A percentile compares a stretch with the other conserved stretches of the same genome.
Conservation (phyloP, 2,329 filamentous ascomycete genomes). For the Diaporthe aspalathi region DNA sequence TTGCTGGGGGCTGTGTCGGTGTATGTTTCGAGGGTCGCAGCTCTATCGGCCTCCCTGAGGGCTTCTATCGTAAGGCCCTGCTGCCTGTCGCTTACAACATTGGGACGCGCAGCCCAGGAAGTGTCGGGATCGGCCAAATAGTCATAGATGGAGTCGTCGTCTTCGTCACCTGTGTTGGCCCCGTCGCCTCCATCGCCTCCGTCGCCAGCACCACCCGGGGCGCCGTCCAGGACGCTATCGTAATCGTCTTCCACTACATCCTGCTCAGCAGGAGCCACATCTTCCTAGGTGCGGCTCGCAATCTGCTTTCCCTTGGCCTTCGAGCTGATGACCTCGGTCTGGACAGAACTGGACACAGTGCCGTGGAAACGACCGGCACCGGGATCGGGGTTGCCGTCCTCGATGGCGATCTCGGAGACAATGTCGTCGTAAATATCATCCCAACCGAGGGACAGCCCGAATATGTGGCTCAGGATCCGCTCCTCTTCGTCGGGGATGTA, state of each 20-base stretch:
- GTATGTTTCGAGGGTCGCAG: no score
- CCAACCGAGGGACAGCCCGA: conserved; percentile 54
- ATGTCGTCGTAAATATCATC: conserved; percentile 47
- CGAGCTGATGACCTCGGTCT: not conserved
- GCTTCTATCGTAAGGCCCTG: no score
- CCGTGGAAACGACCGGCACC: conserved; percentile 57
- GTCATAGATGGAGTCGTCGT: not conserved
- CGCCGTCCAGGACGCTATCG: conserved; percentile 27
- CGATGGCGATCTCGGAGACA: conserved; percentile 48
- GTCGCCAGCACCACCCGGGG: not conserved
- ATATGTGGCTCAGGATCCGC: conserved; percentile 46
- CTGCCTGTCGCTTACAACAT: not conserved
- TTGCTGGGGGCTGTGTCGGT: no score
- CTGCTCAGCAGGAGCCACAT: not conserved
- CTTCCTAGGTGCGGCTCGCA: conserved; percentile 27
- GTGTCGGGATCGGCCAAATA: not conserved
- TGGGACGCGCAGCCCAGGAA: no score
- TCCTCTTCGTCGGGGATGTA: conserved; percentile 47
- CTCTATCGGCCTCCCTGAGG: no score
- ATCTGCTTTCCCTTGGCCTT: conserved; percentile 33
- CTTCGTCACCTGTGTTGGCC: not conserved
- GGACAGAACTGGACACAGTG: conserved; percentile 41
- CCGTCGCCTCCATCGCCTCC: no score
- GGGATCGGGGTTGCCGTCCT: conserved; percentile 51
- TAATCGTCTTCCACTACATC: conserved; percentile 25